Evolutionary conservation across 164 flowering plant species (phyloP), one percentile per base, ranked within the genome.

Genomic region (Brasenia schreberi): DNA sequence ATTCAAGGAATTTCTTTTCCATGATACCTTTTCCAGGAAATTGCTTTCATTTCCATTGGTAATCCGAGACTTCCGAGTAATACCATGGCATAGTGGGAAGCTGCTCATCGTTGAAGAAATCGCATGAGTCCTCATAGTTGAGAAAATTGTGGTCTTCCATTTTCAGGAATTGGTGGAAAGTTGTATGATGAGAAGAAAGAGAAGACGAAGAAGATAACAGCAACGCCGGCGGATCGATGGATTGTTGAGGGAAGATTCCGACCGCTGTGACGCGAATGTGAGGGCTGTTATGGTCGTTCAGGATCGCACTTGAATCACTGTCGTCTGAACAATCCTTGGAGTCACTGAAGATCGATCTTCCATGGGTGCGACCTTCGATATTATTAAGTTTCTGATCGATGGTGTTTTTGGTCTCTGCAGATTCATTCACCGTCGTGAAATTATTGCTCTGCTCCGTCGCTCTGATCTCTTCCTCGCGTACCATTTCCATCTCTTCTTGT

Each of bases 241-340:
- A 49, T 14, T 49, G 56, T 14, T 1, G 56, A 49, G 56, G 56
- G 56, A 49, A 49, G 56, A 49, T 9, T 14, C 16, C 56, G 9
- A 14, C 56, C 3, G 56, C 56, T 9, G 16, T 14, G 56, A 49
- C 9, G 56, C 12, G 56, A 3, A 14, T 49, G 27, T 72, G 78
- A 4, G 89, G 82, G 74, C 82, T 84, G 78, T 73, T 79, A 5
- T 85, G 90, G 12, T 89, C 96, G 76, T 89, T 85, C 66, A 95
- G 70, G 67, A 95, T 85, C 5, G 94, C 97, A 67, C 99, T 95
- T 1, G 96, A 84, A 69, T 95, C 97, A 62, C 97, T 92, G 16
- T 49, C 16, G 63, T 89, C 97, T 0, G 96, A 89, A 4, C 95
- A 90, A 27, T 85, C 86, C 71, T 86, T 88, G 68, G 75, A 63